phyloP scores from a whole-genome alignment of 306 rosid genomes.

The Sindora glabra region DNA sequence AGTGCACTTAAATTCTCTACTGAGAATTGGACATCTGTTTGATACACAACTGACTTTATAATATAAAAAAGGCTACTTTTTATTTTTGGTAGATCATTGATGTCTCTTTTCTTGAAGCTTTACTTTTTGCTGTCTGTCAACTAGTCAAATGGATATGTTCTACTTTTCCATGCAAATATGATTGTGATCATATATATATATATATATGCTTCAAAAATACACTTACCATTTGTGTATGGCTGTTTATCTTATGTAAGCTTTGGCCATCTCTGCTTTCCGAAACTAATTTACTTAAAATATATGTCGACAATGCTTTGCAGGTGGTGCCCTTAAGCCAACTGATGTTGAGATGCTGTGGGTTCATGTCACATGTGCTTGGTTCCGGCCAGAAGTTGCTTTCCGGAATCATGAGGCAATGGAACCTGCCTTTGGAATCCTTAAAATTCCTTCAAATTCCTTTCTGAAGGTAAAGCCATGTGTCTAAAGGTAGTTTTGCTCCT shows the following conservation, averaged over 20 bases:
- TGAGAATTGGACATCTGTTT: neutral
- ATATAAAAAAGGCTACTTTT: neutral
- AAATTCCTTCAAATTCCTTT: constrained; percentile 65
- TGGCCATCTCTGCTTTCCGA: neutral
- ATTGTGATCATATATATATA: neutral
- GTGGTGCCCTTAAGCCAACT: constrained; percentile 97
- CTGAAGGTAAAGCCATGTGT: constrained; percentile 50
- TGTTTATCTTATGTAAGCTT: neutral
- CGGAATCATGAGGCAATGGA: constrained; percentile 77
- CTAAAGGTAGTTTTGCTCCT: neutral
- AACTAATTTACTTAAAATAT: constrained; percentile 11
- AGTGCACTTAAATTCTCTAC: constrained; percentile 1
- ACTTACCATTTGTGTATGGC: neutral
- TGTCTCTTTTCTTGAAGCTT: no score
- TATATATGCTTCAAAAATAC: neutral
- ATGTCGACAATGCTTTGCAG: constrained; percentile 33
- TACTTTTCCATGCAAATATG: constrained; percentile 1
- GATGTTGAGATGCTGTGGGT: constrained; percentile 87
- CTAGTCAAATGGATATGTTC: no score
- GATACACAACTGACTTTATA: neutral
- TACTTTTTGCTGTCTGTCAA: no score
- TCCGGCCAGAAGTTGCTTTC: constrained; percentile 77
- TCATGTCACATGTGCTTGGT: constrained; percentile 98
- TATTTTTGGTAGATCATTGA: neutral
- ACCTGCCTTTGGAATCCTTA: constrained; percentile 88